A percentile compares a stretch with the other conserved stretches of the same genome.
phyloP scores from a whole-genome alignment of 1,284 basidiomycete species.

The Wolfiporia cocos region DNA sequence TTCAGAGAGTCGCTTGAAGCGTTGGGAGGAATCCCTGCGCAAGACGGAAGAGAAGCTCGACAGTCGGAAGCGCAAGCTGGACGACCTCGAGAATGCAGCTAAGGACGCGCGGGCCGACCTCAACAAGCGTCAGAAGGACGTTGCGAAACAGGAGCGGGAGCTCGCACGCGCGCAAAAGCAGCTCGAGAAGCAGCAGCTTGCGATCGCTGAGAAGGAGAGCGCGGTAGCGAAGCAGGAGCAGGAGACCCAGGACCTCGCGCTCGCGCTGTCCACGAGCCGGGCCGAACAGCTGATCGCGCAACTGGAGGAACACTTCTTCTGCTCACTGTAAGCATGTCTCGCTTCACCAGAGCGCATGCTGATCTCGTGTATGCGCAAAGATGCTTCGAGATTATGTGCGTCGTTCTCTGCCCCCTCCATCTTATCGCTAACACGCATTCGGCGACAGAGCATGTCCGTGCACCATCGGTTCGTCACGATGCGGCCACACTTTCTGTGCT shows the following conservation, averaged over 20 bases:
- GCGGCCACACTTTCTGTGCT: constrained; percentile 63
- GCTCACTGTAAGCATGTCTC: constrained; percentile 36
- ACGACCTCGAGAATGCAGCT: not conserved
- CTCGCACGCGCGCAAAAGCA: constrained; percentile 3
- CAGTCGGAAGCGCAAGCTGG: constrained; percentile 5
- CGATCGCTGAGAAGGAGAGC: constrained; percentile 1
- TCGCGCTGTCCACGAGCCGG: not conserved
- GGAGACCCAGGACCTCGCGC: constrained; percentile 1
- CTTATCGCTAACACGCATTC: too few species aligned
- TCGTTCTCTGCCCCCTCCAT: constrained; percentile 1
- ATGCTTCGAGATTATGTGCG: constrained; percentile 37
- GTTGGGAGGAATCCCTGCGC: too few species aligned
- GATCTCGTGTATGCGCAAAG: constrained; percentile 15
- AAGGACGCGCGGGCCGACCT: constrained; percentile 3
- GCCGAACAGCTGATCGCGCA: constrained; percentile 32
- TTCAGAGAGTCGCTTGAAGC: too few species aligned
- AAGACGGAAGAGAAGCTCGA: too few species aligned
- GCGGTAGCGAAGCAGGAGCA: not conserved
- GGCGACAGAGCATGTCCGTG: constrained; percentile 48
- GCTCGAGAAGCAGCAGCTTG: constrained; percentile 1
- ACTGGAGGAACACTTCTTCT: constrained; percentile 53
- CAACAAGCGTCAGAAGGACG: constrained; percentile 7
- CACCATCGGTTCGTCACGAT: constrained; percentile 43
- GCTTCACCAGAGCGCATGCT: constrained; percentile 5
- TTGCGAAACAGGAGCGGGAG: constrained; percentile 3